phyloP scores from a whole-genome alignment of 495 filamentous ascomycete genomes.

The Trichoderma asperelloides region DNA sequence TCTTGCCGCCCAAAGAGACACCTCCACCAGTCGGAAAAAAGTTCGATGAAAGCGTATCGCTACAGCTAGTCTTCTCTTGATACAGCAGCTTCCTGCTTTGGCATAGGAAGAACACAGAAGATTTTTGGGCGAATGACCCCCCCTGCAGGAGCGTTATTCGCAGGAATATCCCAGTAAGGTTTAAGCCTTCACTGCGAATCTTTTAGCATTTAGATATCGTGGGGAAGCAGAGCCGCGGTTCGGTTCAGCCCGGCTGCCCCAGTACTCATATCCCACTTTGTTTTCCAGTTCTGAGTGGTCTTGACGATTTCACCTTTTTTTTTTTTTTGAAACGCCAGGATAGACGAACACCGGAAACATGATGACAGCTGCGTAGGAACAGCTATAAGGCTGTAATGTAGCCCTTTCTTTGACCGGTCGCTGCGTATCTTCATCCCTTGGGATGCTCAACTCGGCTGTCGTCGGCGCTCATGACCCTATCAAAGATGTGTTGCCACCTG shows the following conservation, averaged over 20 bases:
- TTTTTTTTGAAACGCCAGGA: too few relatives aligned
- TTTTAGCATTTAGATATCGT: not conserved
- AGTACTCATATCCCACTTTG: too few relatives aligned
- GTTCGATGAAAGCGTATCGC: not conserved
- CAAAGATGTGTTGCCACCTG: too few relatives aligned
- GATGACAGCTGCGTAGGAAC: too few relatives aligned
- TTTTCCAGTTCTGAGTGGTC: too few relatives aligned
- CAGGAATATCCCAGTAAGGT: not conserved
- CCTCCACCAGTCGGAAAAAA: not conserved
- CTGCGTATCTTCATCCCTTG: not conserved
- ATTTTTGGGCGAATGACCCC: not conserved
- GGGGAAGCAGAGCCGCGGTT: not conserved
- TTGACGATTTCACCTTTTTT: too few relatives aligned
- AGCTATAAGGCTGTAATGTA: too few relatives aligned
- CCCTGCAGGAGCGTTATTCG: not conserved
- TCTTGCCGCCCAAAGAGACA: not conserved
- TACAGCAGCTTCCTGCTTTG: not conserved
- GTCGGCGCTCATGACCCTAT: not conserved
- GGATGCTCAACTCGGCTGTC: not conserved
- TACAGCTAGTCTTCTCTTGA: not conserved
- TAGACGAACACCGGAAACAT: too few relatives aligned
- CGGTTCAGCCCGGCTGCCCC: too few relatives aligned
- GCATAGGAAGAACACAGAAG: not conserved
- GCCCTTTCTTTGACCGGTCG: too few relatives aligned
- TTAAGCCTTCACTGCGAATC: not conserved